Conservation (phyloP, 169 alveolate genomes). For the Plasmodium sp. region DNA sequence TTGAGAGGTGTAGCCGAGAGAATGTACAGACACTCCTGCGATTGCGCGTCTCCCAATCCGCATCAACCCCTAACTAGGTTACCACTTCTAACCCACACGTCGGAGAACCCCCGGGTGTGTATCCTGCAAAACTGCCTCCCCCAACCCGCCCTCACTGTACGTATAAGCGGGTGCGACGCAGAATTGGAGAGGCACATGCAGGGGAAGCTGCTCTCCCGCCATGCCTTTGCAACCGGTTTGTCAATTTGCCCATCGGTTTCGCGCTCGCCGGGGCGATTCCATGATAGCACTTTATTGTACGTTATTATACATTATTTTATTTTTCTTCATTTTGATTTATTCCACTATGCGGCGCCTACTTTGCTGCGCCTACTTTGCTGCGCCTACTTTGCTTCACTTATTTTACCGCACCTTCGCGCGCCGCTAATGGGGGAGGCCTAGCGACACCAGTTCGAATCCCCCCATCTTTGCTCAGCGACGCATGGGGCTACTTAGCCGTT, state of each 20-base stretch:
- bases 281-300: background rate
- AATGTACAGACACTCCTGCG: background rate
- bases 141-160: background rate
- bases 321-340: too few relatives aligned
- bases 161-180: background rate
- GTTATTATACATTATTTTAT: background rate
- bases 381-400: background rate
- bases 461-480: background rate
- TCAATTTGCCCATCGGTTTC: background rate
- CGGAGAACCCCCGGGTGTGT: too few relatives aligned
- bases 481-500: background rate
- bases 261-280: background rate
- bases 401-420: background rate
- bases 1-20: background rate
- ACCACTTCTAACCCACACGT: too few relatives aligned
- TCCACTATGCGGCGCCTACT: background rate
- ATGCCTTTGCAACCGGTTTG: background rate
- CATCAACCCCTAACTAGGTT: too few relatives aligned
- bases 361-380: background rate
- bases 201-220: background rate
- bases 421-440: background rate
- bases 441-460: background rate
- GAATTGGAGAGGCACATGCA: background rate
- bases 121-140: too few relatives aligned
- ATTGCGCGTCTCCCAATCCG: background rate